Percentiles rank a stretch among this genome's conserved stretches.
Evolutionary conservation across 2,329 filamentous ascomycete species (phyloP).

Genomic region (Graphilbum sp.): DNA sequence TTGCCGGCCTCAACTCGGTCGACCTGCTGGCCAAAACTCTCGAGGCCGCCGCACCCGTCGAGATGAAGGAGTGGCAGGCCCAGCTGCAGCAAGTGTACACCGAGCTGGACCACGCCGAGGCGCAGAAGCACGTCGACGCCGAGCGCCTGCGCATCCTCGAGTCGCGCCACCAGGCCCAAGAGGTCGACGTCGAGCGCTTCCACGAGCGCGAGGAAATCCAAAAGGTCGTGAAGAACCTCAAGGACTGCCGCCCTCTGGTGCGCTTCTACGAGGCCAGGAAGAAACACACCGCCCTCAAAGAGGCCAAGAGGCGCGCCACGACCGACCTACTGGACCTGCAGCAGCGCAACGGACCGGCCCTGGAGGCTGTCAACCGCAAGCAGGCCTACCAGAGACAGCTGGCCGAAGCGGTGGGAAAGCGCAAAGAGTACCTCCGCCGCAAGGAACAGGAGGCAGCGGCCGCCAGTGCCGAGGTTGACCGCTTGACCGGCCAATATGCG

Average conservation of each 20-base stretch:
- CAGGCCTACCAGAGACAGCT: slow-evolving; percentile 46
- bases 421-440: slow-evolving; percentile 34
- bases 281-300: slow-evolving; percentile 34
- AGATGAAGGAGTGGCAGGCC: slow-evolving; percentile 68
- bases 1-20: slow-evolving; percentile 67
- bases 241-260: slow-evolving; percentile 48
- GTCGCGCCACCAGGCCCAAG: slow-evolving; percentile 54
- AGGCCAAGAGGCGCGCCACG: slow-evolving; percentile 34
- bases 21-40: slow-evolving; percentile 76
- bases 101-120: slow-evolving; percentile 48
- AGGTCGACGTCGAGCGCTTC: slow-evolving; percentile 70
- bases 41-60: slow-evolving; percentile 65
- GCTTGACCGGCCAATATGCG: slow-evolving; percentile 21
- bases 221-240: slow-evolving; percentile 45
- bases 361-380: slow-evolving; percentile 55
- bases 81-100: slow-evolving; percentile 54
- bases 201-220: slow-evolving; percentile 57
- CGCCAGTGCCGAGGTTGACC: slow-evolving; percentile 23
- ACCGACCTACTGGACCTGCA: slow-evolving; percentile 44
- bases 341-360: slow-evolving; percentile 42
- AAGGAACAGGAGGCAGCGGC: slow-evolving; percentile 35
- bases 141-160: slow-evolving; percentile 53
- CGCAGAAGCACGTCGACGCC: slow-evolving; percentile 38
- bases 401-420: slow-evolving; percentile 34
- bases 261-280: slow-evolving; percentile 41